Evolutionary conservation across 345 rosid species (phyloP).

Genomic region (Trapa bicornis): DNA sequence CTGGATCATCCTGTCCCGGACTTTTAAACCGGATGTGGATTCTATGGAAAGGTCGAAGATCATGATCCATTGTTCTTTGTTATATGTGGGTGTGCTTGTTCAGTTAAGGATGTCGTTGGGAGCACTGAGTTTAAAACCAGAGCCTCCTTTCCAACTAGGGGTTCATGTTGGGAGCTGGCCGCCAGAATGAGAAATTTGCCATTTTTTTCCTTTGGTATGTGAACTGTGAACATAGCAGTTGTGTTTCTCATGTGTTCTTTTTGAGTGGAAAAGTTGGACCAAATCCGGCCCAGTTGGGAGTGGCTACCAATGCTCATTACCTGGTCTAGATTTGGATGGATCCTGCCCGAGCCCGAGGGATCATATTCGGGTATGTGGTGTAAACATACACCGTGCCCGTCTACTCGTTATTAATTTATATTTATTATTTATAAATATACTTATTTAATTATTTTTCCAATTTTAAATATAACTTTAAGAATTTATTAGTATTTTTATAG

Average conservation of each 20-base stretch:
- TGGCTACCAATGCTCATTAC: no score
- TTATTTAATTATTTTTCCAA: no score
- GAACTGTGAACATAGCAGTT: not conserved
- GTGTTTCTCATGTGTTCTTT: not conserved
- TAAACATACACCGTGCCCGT: no score
- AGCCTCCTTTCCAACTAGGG: not conserved
- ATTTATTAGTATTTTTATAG: no score
- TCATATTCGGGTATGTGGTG: no score
- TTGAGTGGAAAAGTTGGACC: no score
- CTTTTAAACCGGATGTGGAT: constrained; percentile 30
- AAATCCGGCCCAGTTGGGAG: no score
- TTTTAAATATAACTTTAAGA: no score
- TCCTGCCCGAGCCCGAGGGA: no score
- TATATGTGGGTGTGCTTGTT: not conserved
- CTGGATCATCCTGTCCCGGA: constrained; percentile 21
- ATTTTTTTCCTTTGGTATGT: not conserved
- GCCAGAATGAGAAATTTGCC: not conserved
- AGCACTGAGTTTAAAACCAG: not conserved
- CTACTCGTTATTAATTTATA: no score
- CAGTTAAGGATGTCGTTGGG: constrained; percentile 4
- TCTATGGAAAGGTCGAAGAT: constrained; percentile 15
- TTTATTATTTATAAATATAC: no score
- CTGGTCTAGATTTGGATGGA: no score
- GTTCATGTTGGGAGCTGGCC: constrained; percentile 2
- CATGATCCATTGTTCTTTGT: constrained; percentile 15